Evolutionary conservation across 208 protist species (phyloP).

Genomic region (Leptomonas seymouri): DNA sequence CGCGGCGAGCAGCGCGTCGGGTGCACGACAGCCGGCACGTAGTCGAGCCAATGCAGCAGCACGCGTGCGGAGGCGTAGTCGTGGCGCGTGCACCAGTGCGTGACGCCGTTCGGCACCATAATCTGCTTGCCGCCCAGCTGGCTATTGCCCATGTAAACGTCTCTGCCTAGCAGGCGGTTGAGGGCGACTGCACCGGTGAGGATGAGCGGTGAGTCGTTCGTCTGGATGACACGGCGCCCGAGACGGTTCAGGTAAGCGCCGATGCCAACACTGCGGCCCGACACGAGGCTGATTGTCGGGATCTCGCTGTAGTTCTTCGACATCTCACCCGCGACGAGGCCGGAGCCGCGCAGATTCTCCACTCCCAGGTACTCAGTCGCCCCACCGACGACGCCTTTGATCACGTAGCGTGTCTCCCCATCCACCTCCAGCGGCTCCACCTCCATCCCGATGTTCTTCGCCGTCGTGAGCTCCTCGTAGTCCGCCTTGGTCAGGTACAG

Average conservation of each 20-base stretch:
- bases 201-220: constrained; percentile 92
- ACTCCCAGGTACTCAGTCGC: constrained; percentile 95
- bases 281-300: constrained; percentile 97
- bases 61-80: constrained; percentile 78
- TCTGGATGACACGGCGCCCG: constrained; percentile 97
- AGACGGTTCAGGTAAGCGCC: constrained; percentile 98
- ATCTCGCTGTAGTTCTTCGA: constrained; percentile 96
- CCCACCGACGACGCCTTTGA: constrained; percentile 94
- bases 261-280: constrained; percentile 98
- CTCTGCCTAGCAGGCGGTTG: constrained; percentile 94
- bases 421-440: constrained; percentile 43
- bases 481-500: constrained; percentile 94
- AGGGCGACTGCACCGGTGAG: constrained; percentile 95
- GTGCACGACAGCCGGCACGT: constrained; percentile 76
- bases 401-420: constrained; percentile 81
- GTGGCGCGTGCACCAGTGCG: constrained; percentile 88
- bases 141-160: constrained; percentile 97
- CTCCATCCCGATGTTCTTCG: constrained; percentile 49
- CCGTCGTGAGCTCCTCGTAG: constrained; percentile 64
- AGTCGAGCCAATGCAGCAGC: constrained; percentile 92
- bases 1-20: constrained; percentile 49
- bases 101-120: constrained; percentile 97
- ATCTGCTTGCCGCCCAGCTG: constrained; percentile 98
- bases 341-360: constrained; percentile 97
- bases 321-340: constrained; percentile 97